These are phyloP conservation scores for Fusarium buharicum DNA, from an alignment of 2,329 filamentous ascomycete species.

Conservation along the genomic window DNA sequence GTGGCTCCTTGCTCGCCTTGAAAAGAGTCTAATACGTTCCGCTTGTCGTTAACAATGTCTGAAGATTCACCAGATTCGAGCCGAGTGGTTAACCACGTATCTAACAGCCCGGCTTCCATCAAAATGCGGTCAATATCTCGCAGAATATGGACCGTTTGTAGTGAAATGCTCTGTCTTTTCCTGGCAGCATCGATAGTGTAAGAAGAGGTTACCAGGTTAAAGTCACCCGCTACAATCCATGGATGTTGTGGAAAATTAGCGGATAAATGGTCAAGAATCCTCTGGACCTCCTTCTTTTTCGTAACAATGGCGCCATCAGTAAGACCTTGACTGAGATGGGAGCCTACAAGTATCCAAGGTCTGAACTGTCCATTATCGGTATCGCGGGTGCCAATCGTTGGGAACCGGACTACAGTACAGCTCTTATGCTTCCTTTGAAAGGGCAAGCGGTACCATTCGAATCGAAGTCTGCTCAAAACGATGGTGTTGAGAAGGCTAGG, in stretches of 20 bases:
- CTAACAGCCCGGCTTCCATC: slow-evolving; percentile 58
- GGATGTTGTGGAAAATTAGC: slow-evolving; percentile 55
- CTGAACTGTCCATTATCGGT: slow-evolving; percentile 36
- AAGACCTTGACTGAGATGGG: slow-evolving; percentile 71
- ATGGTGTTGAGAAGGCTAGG: slow-evolving; percentile 70
- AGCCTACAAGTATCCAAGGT: slow-evolving; percentile 63
- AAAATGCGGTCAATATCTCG: slow-evolving; percentile 59
- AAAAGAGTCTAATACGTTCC: slow-evolving; percentile 51
- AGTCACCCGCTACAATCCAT: slow-evolving; percentile 71
- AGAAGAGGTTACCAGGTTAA: slow-evolving; percentile 71
- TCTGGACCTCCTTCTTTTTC: slow-evolving; percentile 67
- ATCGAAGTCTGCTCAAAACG: slow-evolving; percentile 65
- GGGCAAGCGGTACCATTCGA: slow-evolving; percentile 65
- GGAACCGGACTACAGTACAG: slow-evolving; percentile 61
- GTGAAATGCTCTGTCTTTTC: slow-evolving; percentile 63
- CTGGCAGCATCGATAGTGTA: slow-evolving; percentile 64
- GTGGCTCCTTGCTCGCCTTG: slow-evolving; percentile 73
- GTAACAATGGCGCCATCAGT: slow-evolving; percentile 66
- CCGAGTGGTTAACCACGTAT: slow-evolving; percentile 62
- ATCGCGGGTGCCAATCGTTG: slow-evolving; percentile 31
- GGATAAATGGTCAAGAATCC: slow-evolving; percentile 59
- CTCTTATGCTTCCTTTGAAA: slow-evolving; percentile 68
- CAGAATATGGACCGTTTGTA: slow-evolving; percentile 57
- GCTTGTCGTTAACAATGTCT: slow-evolving; percentile 34
- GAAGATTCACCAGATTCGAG: slow-evolving; percentile 57